Evolutionary conservation across 2,329 filamentous ascomycete species (phyloP).

Genomic region (Aspergillus ruber): DNA sequence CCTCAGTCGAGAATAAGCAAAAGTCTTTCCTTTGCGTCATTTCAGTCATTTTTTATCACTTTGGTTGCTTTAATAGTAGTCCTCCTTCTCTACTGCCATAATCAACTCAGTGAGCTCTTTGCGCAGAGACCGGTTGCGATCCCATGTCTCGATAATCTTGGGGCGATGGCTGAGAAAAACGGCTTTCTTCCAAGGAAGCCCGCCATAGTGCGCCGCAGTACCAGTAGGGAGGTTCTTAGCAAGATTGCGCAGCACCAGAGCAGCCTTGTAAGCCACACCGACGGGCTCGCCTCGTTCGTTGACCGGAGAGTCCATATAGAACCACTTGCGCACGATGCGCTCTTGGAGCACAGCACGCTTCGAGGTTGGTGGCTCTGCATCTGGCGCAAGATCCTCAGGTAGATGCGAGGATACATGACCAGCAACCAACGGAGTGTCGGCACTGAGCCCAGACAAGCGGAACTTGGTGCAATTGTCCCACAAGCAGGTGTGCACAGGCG

Average conservation of each 20-base stretch:
- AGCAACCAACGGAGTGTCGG: slow-evolving; percentile 31
- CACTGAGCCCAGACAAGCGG: slow-evolving; percentile 25
- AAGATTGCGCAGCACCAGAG: slow-evolving; percentile 43
- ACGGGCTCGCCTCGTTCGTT: slow-evolving; percentile 39
- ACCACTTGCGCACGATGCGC: slow-evolving; percentile 34
- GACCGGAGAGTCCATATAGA: slow-evolving; percentile 36
- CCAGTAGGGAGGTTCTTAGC: slow-evolving; percentile 36
- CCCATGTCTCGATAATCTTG: slow-evolving; percentile 34
- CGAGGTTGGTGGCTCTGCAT: slow-evolving; percentile 28
- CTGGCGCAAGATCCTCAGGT: slow-evolving; percentile 28
- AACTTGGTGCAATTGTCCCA: slow-evolving; percentile 36
- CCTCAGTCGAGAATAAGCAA: background rate
- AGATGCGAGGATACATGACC: slow-evolving; percentile 37
- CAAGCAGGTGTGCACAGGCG: slow-evolving; percentile 29
- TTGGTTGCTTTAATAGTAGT: slow-evolving; percentile 22
- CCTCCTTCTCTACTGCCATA: slow-evolving; percentile 35
- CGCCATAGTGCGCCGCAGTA: slow-evolving; percentile 20
- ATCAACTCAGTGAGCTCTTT: slow-evolving; percentile 39
- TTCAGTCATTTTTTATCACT: background rate
- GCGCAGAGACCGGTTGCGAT: slow-evolving; percentile 36
- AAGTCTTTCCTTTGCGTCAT: background rate
- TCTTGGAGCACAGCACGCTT: slow-evolving; percentile 34
- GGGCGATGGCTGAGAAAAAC: slow-evolving; percentile 34
- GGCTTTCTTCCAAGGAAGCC: slow-evolving; percentile 33
- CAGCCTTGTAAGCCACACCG: slow-evolving; percentile 43